A percentile compares a stretch with the other conserved stretches of the same genome.
phyloP scores from a whole-genome alignment of 768 basidiomycete genomes.

The Podaxis carcinomalis region DNA sequence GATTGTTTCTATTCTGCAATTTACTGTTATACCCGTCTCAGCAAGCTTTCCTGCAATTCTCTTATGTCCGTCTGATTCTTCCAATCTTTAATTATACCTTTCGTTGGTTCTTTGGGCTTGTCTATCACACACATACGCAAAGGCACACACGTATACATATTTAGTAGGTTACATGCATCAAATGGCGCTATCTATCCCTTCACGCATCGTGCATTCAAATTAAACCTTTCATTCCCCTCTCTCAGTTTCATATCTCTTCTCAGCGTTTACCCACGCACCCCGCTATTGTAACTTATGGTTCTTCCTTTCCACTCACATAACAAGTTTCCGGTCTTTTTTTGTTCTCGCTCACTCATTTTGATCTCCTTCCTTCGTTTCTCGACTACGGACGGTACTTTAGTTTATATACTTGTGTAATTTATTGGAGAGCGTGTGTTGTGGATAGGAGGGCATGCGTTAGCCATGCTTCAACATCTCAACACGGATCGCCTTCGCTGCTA shows the following conservation, averaged over 20 bases:
- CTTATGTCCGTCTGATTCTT: neutral
- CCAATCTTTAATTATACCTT: neutral
- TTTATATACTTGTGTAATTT: neutral
- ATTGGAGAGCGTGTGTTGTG: neutral
- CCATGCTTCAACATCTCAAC: neutral
- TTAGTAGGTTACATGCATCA: neutral
- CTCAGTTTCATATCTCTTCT: neutral
- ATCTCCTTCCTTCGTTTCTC: neutral
- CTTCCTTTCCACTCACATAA: neutral
- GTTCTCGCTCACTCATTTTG: neutral
- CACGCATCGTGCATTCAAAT: neutral
- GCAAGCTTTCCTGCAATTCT: neutral
- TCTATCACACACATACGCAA: neutral
- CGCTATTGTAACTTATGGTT: neutral
- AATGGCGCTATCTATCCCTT: conserved; percentile 3
- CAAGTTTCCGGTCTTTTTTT: neutral
- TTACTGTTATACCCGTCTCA: neutral
- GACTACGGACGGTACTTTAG: neutral
- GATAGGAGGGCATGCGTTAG: neutral
- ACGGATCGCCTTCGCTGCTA: too few species aligned
- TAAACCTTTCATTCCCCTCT: neutral
- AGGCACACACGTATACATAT: neutral
- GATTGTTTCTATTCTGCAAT: neutral
- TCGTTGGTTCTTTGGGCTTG: neutral
- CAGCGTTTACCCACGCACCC: neutral